Conservation (phyloP, 768 basidiomycete genomes). For the Wakefieldia striispora region DNA sequence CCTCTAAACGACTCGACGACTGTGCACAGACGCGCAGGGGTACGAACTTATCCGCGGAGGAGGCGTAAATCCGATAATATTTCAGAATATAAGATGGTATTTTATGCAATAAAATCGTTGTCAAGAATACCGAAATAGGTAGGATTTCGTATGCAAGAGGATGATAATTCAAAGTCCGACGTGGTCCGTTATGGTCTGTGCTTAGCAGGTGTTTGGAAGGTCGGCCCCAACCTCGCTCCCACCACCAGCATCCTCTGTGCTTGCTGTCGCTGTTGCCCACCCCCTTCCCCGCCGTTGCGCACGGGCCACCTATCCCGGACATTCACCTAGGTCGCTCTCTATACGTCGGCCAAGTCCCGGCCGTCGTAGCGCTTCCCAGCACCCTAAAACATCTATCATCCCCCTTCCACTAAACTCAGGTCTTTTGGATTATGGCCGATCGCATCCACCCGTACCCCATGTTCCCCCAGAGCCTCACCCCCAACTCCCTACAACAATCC, state of each 20-base stretch:
- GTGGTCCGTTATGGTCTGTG: conserved; percentile 36
- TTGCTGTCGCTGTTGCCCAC: conserved; percentile 29
- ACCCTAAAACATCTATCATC: conserved; percentile 31
- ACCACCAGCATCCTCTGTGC: conserved; percentile 49
- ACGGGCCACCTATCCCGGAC: conserved; percentile 34
- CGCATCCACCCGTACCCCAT: conserved; percentile 54
- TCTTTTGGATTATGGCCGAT: conserved; percentile 57
- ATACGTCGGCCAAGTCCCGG: conserved; percentile 21
- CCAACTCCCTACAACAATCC: conserved; percentile 40
- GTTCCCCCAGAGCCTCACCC: conserved; percentile 48
- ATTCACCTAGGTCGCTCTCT: conserved; percentile 20
- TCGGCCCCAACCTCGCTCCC: conserved; percentile 54
- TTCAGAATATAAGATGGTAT: background rate
- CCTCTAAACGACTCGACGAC: too few species aligned
- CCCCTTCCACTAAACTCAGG: conserved; percentile 23
- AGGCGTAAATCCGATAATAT: background rate
- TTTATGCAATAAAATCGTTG: conserved; percentile 21
- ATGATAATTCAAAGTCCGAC: conserved; percentile 32
- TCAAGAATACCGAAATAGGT: conserved; percentile 12
- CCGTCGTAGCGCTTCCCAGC: conserved; percentile 26
- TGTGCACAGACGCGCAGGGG: background rate
- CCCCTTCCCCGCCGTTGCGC: conserved; percentile 48
- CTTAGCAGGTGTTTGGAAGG: conserved; percentile 40
- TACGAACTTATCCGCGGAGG: conserved; percentile 7
- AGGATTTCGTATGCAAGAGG: conserved; percentile 16